Evolutionary conservation across 352 stramenopile species (phyloP).

Genomic region (Globisporangium alternatum): DNA sequence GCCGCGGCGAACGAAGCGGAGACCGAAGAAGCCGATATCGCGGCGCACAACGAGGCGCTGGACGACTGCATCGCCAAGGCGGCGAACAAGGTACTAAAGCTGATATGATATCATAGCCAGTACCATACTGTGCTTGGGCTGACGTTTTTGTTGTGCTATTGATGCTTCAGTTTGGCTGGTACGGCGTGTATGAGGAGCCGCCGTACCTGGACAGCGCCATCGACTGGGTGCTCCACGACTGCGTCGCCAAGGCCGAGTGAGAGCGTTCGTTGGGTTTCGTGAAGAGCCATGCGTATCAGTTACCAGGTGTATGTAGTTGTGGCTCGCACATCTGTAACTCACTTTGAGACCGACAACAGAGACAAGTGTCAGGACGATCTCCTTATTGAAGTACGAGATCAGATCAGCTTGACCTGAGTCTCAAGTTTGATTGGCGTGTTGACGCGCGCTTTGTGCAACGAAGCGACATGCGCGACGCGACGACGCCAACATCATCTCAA

Average conservation of each 20-base stretch:
- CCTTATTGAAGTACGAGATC: no score
- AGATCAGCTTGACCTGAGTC: no score
- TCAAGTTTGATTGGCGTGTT: no score
- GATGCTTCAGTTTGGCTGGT: constrained; percentile 42
- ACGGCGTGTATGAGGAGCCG: constrained; percentile 48
- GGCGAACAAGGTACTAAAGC: constrained; percentile 38
- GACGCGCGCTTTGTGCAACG: no score
- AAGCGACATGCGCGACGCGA: no score
- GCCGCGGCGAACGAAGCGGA: constrained; percentile 22
- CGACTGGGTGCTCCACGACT: constrained; percentile 44
- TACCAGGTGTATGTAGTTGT: no score
- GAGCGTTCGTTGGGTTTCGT: no score
- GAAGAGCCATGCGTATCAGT: neutral
- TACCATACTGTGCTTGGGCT: constrained; percentile 8
- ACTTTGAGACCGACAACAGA: no score
- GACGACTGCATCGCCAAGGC: constrained; percentile 45
- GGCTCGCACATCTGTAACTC: no score
- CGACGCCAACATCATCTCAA: no score
- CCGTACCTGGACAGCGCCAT: constrained; percentile 43
- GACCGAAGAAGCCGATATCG: constrained; percentile 19
- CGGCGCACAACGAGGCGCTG: constrained; percentile 23
- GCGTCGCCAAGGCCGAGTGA: constrained; percentile 11
- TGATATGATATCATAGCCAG: neutral
- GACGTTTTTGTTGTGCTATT: constrained; percentile 3
- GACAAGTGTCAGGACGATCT: no score